Conservation (phyloP, 805 yeast species). For the Brettanomyces anomalus region DNA sequence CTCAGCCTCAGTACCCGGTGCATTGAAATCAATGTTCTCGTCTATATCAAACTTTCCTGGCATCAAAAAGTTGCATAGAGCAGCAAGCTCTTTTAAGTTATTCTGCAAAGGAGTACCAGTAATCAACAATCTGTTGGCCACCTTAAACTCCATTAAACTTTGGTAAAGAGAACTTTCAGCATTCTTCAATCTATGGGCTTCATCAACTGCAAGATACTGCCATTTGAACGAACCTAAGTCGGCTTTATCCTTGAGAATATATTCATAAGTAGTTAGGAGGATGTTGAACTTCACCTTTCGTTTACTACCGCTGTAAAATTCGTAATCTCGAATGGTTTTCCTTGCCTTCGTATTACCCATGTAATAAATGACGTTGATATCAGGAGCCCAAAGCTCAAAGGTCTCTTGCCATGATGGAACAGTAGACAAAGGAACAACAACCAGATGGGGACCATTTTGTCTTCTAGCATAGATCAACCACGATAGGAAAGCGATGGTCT, state of each 20-base stretch:
- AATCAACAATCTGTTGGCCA: slow-evolving; percentile 74
- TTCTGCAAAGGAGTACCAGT: slow-evolving; percentile 98
- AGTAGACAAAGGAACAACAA: slow-evolving; percentile 93
- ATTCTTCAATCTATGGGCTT: slow-evolving; percentile 93
- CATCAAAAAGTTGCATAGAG: slow-evolving; percentile 89
- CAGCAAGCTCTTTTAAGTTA: slow-evolving; percentile 90
- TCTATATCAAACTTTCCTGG: slow-evolving; percentile 89
- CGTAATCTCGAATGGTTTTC: slow-evolving; percentile 71
- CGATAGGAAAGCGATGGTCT: slow-evolving; percentile 86
- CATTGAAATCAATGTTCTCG: slow-evolving; percentile 82
- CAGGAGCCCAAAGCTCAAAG: slow-evolving; percentile 96
- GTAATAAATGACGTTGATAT: slow-evolving; percentile 83
- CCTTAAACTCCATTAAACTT: slow-evolving; percentile 73
- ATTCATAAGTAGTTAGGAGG: slow-evolving; percentile 92
- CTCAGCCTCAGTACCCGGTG: slow-evolving; percentile 82
- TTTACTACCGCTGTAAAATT: slow-evolving; percentile 58
- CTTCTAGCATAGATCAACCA: slow-evolving; percentile 94
- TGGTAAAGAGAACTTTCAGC: slow-evolving; percentile 91
- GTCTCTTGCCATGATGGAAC: slow-evolving; percentile 99
- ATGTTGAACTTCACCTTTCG: slow-evolving; percentile 82
- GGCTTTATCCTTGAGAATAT: slow-evolving; percentile 78
- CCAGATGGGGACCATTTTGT: slow-evolving; percentile 95
- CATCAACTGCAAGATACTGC: slow-evolving; percentile 98
- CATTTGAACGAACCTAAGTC: slow-evolving; percentile 80
- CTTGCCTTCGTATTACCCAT: slow-evolving; percentile 89